Evolutionary conservation across 2,329 filamentous ascomycete genomes (phyloP), one percentile per base, ranked within the genome.

Genomic region (Fusarium equiseti): DNA sequence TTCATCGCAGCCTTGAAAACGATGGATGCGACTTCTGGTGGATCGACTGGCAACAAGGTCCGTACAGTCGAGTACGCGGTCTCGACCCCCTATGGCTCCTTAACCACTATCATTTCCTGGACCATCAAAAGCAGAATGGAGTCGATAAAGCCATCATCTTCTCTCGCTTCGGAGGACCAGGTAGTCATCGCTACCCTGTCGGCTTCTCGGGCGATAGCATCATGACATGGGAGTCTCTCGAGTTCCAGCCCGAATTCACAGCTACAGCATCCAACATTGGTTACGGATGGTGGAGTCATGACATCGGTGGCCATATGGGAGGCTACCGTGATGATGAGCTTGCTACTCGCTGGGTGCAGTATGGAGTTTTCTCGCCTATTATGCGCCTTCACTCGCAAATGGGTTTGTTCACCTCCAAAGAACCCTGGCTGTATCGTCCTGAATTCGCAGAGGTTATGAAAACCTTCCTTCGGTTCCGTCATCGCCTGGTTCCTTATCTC

Each of bases 221-320:
- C 46, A 85, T 87, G 20, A 87, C 86, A 0, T 91, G 89, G 89
- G 84, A 82, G 0, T 88, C 86, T 1, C 82, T 91, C 18, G 76
- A 83, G 16, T 91, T 91, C 77, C 89, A 91, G 75, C 88, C 89
- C 9, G 88, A 91, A 72, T 91, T 91, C 72, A 91, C 89, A 1
- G 87, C 88, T 5, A 90, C 87, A 1, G 87, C 89, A 0, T 89
- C 87, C 12, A 91, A 91, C 76, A 89, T 91, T 63, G 89, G 89
- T 1, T 91, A 89, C 67, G 89, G 88, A 4, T 91, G 89, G 88
- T 91, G 89, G 89, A 89, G 86, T 52, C 89, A 91, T 75, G 89
- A 91, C 68, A 89, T 91, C 29, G 89, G 89, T n/a, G 89, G 89
- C 0, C 89, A 91, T 74, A 86, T 87, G 71, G 75, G 78, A 4